Evolutionary conservation across 768 basidiomycete genomes (phyloP).

Genomic region (Coprinellus micaceus): DNA sequence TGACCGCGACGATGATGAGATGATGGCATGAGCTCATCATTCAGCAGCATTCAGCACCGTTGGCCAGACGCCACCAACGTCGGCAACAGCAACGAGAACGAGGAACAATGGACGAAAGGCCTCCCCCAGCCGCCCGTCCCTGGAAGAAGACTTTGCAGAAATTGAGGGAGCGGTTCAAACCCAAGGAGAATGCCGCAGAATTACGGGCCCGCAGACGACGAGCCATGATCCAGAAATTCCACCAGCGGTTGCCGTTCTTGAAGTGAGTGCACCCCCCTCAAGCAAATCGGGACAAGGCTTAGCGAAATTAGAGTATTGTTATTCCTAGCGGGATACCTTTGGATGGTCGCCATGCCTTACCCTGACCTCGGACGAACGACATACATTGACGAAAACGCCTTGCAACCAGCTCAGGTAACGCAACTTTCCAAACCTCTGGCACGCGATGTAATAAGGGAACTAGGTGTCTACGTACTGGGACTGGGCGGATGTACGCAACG

Average conservation of each 20-base stretch:
- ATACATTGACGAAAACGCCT: slow-evolving; percentile 93
- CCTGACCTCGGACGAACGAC: slow-evolving; percentile 59
- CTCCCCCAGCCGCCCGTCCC: no score
- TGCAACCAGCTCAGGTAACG: slow-evolving; percentile 84
- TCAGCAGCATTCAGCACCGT: no score
- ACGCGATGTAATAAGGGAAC: no score
- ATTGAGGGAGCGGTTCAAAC: slow-evolving; percentile 20
- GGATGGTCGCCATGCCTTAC: slow-evolving; percentile 78
- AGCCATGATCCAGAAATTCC: slow-evolving; percentile 31
- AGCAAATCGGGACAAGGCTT: background rate
- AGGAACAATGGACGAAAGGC: background rate
- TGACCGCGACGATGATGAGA: background rate
- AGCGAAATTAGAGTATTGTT: slow-evolving; percentile 45
- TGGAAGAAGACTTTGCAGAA: slow-evolving; percentile 16
- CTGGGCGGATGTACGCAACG: slow-evolving; percentile 86
- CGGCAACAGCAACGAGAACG: no score
- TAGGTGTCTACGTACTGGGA: slow-evolving; percentile 93
- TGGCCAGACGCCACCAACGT: no score
- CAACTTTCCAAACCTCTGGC: background rate
- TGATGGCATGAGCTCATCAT: background rate
- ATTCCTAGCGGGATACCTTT: slow-evolving; percentile 67
- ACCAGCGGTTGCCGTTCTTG: slow-evolving; percentile 30
- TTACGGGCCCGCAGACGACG: slow-evolving; percentile 46
- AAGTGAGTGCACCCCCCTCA: slow-evolving; percentile 27
- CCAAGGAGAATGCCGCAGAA: slow-evolving; percentile 27